Conservation (phyloP, 1,139 yeast genomes). For the Yamadazyma trypodendri region DNA sequence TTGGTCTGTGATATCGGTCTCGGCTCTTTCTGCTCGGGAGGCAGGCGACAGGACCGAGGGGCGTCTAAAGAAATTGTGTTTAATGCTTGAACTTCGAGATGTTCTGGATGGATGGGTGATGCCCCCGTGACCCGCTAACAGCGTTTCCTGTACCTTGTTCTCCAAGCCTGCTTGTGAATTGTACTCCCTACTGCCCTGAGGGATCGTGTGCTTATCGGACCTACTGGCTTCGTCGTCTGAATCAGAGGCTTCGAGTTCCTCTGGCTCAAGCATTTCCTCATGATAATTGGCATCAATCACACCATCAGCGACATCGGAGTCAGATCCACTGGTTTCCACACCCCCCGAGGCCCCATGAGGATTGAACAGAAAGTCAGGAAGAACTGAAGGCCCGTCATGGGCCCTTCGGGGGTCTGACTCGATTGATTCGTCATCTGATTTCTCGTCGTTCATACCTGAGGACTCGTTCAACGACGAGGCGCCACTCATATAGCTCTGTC, state of each 20-base stretch:
- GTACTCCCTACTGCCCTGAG: neutral
- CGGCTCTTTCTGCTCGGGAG: slow-evolving; percentile 7
- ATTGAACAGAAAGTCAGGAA: slow-evolving; percentile 11
- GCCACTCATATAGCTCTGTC: slow-evolving; percentile 26
- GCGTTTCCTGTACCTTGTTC: too few species aligned
- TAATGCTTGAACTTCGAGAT: slow-evolving; percentile 3
- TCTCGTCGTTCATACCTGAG: slow-evolving; percentile 6
- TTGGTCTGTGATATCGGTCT: slow-evolving; percentile 25
- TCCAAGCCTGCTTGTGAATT: too few species aligned
- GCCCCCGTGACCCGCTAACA: too few species aligned
- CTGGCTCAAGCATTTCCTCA: slow-evolving; percentile 7
- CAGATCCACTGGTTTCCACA: neutral
- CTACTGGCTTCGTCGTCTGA: slow-evolving; percentile 8
- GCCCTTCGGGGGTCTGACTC: neutral
- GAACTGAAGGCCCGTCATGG: neutral
- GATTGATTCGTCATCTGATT: slow-evolving; percentile 3
- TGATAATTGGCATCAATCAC: slow-evolving; percentile 1
- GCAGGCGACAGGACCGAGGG: slow-evolving; percentile 3
- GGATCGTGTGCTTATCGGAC: neutral
- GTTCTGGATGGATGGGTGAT: slow-evolving; percentile 9
- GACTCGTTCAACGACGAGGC: slow-evolving; percentile 26
- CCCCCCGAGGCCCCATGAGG: neutral
- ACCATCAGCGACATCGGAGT: neutral
- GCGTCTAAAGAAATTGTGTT: slow-evolving; percentile 12
- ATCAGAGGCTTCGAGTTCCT: slow-evolving; percentile 12